Base-by-base conservation (phyloP, 805 yeast species). In the Kurtzmaniella cleridarum region DNA sequence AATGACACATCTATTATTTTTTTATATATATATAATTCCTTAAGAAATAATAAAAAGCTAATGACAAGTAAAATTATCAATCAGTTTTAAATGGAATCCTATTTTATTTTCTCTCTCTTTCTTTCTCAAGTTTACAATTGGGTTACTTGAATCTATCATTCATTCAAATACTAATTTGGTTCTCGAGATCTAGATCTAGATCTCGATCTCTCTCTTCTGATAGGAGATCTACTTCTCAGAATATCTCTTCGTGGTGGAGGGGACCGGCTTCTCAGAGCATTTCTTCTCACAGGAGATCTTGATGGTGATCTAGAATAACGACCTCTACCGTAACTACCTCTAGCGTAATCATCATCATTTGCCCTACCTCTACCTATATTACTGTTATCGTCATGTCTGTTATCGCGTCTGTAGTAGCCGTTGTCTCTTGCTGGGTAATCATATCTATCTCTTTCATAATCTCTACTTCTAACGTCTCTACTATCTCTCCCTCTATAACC, bases 251-350 rank as follows among this genome's bases (percentile, higher is more conserved):
- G 49, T 47, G 72, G 70, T 16, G 71, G 65, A 49, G 71, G 56
- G 34, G 68, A 62, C 41, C 62, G 55, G 16, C 24, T 20, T 20
- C 24, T 20, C 24, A 20, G 24, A 20, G 24, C 24, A 20, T 60
- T 62, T 38, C 68, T 56, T 47, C 57, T 54, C 6, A 46, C 54
- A 3, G 46, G 43, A 12, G 48, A 39, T 35, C 50, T 56, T 10
- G 67, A 58, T 13, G 63, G 64, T 20, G 66, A 56, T 40, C 67
- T 51, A 4, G 62, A 53, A 35, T 50, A 57, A 20, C 60, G 55
- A 24, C 59, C 55, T 28, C 57, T 43, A 46, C 40, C 28, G 33
- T 38, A 30, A 11, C 15, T 30, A 8, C 30, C 27, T 14, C 34
- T 34, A 33, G 30, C 33, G 16, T 31, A 23, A 27, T 28, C 34